Base-by-base conservation (phyloP, 2,329 filamentous ascomycete genomes). In the Trichoderma afroharzianum region DNA sequence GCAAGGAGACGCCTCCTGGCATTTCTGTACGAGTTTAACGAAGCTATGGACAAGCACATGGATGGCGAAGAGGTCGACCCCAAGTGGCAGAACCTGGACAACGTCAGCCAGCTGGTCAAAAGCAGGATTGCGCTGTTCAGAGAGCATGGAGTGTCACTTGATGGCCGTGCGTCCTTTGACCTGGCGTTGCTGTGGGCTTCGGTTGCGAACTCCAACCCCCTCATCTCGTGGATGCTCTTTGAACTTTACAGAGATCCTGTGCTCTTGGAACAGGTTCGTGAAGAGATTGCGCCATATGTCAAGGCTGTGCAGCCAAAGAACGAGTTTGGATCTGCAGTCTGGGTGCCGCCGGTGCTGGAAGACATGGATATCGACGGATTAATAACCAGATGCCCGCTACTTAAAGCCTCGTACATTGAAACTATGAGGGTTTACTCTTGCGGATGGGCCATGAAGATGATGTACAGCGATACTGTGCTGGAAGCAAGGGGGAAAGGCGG, bases 181-280 rank as follows among this genome's bases (percentile, higher is more conserved):
- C 71, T 83, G 12, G 79, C 74, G 3, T 76, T 81, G 64, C 77
- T 79, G 18, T 85, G 79, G 83, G 80, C 76, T 26, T 76, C 83
- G 33, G 82, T 81, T 63, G 78, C 80, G 28, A 82, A 82, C 69
- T 78, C 82, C 2, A 79, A 82, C 36, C 77, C 79, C 1, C 76
- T 83, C 33, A 76, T 80, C 4, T 78, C 79, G 6, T 85, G 84
- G 83, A 78, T 84, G 74, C 74, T 85, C 0, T 80, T 81, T 67
- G 81, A 85, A 63, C 76, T 85, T 11, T 80, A 80, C 71, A 78
- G 80, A 11, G 81, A 84, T 26, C 75, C 78, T 0, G 77, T 81
- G 12, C 79, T 85, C 3, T 76, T 84, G 1, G 76, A 76, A 33
- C 78, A 81, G 28, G 76, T 85, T 30, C 80, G 81, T 15, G 78